phyloP scores from a whole-genome alignment of 75 land plant genomes.

The Sequoiadendron giganteum region DNA sequence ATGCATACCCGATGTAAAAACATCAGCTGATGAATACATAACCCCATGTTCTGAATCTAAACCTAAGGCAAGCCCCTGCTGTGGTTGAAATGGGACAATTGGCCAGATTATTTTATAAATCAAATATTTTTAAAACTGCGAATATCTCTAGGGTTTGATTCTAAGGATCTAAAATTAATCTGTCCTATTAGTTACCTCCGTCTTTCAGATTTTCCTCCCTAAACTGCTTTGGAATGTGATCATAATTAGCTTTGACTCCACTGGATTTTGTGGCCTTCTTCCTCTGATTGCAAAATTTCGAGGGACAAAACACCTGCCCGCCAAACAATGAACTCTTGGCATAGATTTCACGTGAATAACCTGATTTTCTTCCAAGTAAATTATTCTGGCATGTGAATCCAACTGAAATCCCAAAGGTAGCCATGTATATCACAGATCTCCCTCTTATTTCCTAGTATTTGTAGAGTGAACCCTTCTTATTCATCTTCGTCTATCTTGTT shows the following conservation, averaged over 20 bases:
- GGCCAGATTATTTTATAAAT: background rate
- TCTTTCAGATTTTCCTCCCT: constrained; percentile 71
- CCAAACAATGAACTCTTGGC: background rate
- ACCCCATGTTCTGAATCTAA: background rate
- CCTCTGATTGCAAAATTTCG: background rate
- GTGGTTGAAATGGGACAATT: background rate
- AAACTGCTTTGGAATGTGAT: constrained; percentile 87
- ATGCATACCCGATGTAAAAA: background rate
- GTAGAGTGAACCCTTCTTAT: background rate
- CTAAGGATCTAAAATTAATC: background rate
- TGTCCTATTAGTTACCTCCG: constrained; percentile 42
- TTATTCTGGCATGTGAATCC: background rate
- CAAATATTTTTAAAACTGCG: background rate
- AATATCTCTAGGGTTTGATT: background rate
- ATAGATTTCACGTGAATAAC: background rate
- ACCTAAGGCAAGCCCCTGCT: background rate
- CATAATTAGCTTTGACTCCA: constrained; percentile 14
- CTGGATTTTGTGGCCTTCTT: background rate
- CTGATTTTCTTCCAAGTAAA: background rate
- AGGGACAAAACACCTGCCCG: background rate
- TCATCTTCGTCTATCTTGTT: background rate
- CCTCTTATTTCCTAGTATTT: background rate
- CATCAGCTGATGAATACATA: background rate
- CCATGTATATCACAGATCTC: background rate
- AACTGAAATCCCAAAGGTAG: background rate